These are phyloP conservation scores for Hamamelis virginiana DNA, from an alignment of 164 flowering plant genomes.

Conservation along the genomic window DNA sequence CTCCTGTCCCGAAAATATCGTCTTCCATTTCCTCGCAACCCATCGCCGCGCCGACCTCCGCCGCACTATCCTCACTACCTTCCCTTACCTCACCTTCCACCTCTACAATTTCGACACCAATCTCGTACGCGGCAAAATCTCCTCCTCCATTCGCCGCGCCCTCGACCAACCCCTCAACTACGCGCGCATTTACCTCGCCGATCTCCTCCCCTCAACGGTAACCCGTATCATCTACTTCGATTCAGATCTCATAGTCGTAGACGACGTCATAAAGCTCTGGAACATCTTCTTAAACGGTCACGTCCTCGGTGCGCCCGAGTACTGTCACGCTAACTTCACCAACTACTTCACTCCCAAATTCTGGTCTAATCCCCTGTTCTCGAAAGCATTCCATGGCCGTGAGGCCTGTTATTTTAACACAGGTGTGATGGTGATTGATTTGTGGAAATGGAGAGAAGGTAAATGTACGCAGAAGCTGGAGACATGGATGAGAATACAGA, in stretches of 20 bases:
- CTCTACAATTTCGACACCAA: constrained; percentile 55
- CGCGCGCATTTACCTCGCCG: constrained; percentile 76
- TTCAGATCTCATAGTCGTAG: constrained; percentile 71
- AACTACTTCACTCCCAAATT: constrained; percentile 55
- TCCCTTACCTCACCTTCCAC: constrained; percentile 61
- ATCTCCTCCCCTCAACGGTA: constrained; percentile 48
- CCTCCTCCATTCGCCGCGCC: constrained; percentile 64
- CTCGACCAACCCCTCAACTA: constrained; percentile 77
- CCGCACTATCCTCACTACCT: constrained; percentile 43
- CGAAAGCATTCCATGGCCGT: constrained; percentile 26
- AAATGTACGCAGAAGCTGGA: constrained; percentile 50
- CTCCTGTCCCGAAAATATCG: constrained; percentile 68
- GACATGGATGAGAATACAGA: constrained; percentile 74
- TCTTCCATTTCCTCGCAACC: constrained; percentile 63
- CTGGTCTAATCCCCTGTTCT: constrained; percentile 48
- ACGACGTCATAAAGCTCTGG: constrained; percentile 66
- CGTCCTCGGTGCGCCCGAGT: constrained; percentile 75
- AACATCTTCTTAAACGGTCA: constrained; percentile 36
- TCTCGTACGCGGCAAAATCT: constrained; percentile 50
- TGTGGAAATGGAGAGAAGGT: constrained; percentile 56
- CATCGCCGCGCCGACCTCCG: constrained; percentile 36
- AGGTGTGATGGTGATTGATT: constrained; percentile 84
- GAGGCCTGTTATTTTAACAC: constrained; percentile 77
- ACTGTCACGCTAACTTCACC: constrained; percentile 81
- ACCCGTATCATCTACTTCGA: constrained; percentile 67